Evolutionary conservation across 1,284 basidiomycete genomes (phyloP), one percentile per base, ranked within the genome.

Genomic region (Ceratobasidium sp.): DNA sequence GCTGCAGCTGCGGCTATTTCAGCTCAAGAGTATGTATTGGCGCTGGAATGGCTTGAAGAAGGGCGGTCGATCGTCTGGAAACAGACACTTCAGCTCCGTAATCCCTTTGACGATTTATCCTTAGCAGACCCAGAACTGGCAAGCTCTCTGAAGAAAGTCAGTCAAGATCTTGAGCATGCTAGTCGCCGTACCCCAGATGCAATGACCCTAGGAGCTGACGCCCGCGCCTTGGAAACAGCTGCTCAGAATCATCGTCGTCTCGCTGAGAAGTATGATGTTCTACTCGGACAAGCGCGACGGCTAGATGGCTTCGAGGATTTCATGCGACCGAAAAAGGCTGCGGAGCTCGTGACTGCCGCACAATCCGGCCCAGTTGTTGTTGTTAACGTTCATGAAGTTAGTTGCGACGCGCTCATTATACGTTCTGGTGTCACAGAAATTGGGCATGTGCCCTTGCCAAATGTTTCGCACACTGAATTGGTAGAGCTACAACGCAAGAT

Each of bases 341-440:
- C 64, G 14, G 46, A 67, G 11, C 44, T 73, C 3, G 13, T 21
- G 7, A 18, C 50, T n/a, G 63, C 62, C 26, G 71, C 71, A 11
- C 2, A 43, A 16, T 28, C 32, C 13, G 72, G 74, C 1, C 74
- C 74, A 7, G 46, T 74, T 18, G 41, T 74, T 23, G 18, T 74
- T 35, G 32, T 74, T 16, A 74, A 74, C 61, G 23, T 57, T 6
- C 57, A 71, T 32, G 21, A 57, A 23, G 44, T 59, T 16, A 23
- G 61, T 46, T 72, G 55, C 38, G 69, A 74, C 41, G 73, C 73
- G 3, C 47, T 72, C 26, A 41, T 74, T n/a, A 18, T 49, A 6
- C 38, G 38, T 1, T 50, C 59, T 5, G 62, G 38, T 23, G 21
- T 7, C 30, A n/a, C 26, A 32, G 23, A 21, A 8, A n/a, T 54